Percentiles rank a stretch among this genome's conserved stretches.
Evolutionary conservation across 2,329 filamentous ascomycete species (phyloP).

Genomic region (Cladosporium phlei): DNA sequence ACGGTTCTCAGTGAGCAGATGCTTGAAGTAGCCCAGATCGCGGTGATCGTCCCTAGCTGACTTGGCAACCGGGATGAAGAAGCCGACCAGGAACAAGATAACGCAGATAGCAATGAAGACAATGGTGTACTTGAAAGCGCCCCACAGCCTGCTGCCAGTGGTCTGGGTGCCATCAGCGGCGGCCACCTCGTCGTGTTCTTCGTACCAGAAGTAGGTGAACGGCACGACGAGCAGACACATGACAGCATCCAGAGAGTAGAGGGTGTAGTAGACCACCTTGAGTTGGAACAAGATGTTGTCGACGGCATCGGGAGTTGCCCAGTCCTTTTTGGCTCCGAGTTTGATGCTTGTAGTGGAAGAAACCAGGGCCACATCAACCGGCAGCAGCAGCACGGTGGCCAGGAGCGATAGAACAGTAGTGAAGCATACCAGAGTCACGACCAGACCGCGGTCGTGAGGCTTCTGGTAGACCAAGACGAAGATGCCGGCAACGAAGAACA

Average conservation of each 20-base stretch:
- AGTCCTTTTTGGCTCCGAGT: slow-evolving; percentile 82
- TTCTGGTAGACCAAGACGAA: slow-evolving; percentile 92
- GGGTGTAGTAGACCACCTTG: slow-evolving; percentile 82
- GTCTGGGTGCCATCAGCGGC: slow-evolving; percentile 73
- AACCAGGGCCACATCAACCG: slow-evolving; percentile 91
- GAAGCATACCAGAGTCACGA: slow-evolving; percentile 79
- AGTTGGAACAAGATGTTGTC: slow-evolving; percentile 73
- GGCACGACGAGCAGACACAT: slow-evolving; percentile 86
- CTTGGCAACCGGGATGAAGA: slow-evolving; percentile 82
- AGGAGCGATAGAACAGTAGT: slow-evolving; percentile 81
- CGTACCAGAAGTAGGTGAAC: slow-evolving; percentile 97
- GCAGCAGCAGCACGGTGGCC: slow-evolving; percentile 85
- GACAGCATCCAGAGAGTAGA: slow-evolving; percentile 87
- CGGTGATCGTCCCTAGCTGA: slow-evolving; percentile 59
- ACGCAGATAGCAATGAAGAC: slow-evolving; percentile 76
- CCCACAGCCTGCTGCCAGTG: slow-evolving; percentile 65
- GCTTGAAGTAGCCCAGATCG: slow-evolving; percentile 89
- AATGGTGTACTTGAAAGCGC: slow-evolving; percentile 86
- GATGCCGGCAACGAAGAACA: slow-evolving; percentile 71
- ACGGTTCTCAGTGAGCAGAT: slow-evolving; percentile 75
- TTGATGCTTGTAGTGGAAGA: slow-evolving; percentile 76
- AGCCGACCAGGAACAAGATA: slow-evolving; percentile 83
- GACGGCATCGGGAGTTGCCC: slow-evolving; percentile 80
- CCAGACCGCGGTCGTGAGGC: slow-evolving; percentile 74
- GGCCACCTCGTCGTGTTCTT: slow-evolving; percentile 92